phyloP scores from a whole-genome alignment of 2,329 filamentous ascomycete species.

The Clonostachys sp. region DNA sequence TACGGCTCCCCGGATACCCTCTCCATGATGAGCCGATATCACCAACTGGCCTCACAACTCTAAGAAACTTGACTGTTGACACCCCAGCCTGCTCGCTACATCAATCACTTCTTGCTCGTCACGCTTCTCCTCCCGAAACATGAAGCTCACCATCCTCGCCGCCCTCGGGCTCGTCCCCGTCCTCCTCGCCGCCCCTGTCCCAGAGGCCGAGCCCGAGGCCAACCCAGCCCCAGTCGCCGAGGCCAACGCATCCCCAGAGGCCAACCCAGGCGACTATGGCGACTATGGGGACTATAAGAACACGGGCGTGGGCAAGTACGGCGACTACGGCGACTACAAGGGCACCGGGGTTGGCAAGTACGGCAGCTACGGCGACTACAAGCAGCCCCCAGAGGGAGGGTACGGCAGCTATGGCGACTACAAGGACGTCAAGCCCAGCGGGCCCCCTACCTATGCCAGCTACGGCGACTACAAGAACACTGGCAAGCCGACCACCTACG shows the following conservation, averaged over 20 bases:
- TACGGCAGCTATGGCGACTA: slow-evolving; percentile 4
- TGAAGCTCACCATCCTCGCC: slow-evolving; percentile 20
- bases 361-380: slow-evolving; percentile 5
- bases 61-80: too few relatives aligned
- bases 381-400: slow-evolving; percentile 2
- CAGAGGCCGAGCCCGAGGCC: slow-evolving; percentile 9
- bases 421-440: background rate
- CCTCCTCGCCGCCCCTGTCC: slow-evolving; percentile 14
- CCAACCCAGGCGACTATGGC: background rate
- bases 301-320: slow-evolving; percentile 4
- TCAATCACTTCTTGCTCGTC: too few relatives aligned
- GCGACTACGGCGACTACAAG: background rate
- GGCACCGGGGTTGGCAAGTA: background rate
- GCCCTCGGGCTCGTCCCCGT: slow-evolving; percentile 15
- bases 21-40: too few relatives aligned
- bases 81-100: too few relatives aligned
- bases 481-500: background rate
- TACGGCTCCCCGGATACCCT: too few relatives aligned
- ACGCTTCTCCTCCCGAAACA: slow-evolving; percentile 6
- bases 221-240: slow-evolving; percentile 2
- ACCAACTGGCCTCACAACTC: too few relatives aligned
- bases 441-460: too few relatives aligned
- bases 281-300: slow-evolving; percentile 5
- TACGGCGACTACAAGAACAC: background rate
- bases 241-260: slow-evolving; percentile 1